Conservation (phyloP, 768 basidiomycete genomes). For the Vararia minispora region DNA sequence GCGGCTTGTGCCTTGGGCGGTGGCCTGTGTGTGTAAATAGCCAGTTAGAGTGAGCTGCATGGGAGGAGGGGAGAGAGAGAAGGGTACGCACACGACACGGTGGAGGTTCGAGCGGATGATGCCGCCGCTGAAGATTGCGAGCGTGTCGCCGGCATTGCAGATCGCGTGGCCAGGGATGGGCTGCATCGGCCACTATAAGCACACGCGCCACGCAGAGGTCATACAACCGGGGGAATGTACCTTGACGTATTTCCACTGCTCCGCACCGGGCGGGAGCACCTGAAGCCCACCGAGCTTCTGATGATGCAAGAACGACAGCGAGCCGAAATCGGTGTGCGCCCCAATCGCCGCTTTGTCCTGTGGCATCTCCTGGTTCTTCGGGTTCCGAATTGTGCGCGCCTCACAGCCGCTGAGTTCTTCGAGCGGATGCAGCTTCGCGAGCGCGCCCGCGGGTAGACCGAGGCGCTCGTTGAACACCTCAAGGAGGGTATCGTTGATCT, state of each 20-base stretch:
- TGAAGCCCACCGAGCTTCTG: conserved; percentile 58
- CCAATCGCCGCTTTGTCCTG: conserved; percentile 22
- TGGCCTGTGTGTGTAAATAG: conserved; percentile 17
- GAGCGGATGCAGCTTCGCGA: conserved; percentile 18
- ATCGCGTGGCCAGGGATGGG: conserved; percentile 22
- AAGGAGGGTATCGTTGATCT: conserved; percentile 15
- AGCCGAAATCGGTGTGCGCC: conserved; percentile 28
- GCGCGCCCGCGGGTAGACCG: conserved; percentile 21
- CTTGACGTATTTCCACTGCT: conserved; percentile 60
- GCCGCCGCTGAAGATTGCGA: conserved; percentile 22
- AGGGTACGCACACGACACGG: conserved; percentile 19
- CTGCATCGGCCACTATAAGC: background rate
- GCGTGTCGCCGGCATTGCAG: conserved; percentile 24
- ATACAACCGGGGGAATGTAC: conserved; percentile 20
- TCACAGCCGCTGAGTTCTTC: conserved; percentile 23
- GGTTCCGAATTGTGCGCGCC: conserved; percentile 23
- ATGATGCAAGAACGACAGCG: conserved; percentile 50
- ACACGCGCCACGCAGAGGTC: background rate
- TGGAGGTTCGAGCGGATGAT: conserved; percentile 23
- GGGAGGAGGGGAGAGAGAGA: background rate
- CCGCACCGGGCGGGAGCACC: conserved; percentile 48
- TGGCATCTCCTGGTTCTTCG: conserved; percentile 15
- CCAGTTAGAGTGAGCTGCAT: background rate
- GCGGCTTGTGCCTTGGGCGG: conserved; percentile 47
- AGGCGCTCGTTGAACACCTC: conserved; percentile 16